A percentile compares a stretch with the other conserved stretches of the same genome.
Evolutionary conservation across 2,329 filamentous ascomycete genomes (phyloP).

Genomic region (Colletotrichum phormii): DNA sequence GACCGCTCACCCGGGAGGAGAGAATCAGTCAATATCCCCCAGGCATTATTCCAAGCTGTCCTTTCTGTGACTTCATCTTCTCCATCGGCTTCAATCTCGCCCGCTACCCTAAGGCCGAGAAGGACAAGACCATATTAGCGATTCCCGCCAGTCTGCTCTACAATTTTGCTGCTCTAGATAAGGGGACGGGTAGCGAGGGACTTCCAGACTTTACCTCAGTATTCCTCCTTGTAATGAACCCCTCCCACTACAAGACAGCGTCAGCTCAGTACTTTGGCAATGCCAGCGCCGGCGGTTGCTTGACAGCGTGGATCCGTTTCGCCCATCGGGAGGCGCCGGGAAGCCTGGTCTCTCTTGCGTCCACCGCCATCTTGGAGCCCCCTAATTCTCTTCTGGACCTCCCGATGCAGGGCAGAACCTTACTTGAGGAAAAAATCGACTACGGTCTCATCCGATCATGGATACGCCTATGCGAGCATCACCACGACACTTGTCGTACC

Average conservation of each 20-base stretch:
- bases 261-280: constrained; percentile 1
- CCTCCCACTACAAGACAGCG: not conserved
- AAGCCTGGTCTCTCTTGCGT: not conserved
- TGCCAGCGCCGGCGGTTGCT: not conserved
- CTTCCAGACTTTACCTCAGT: not conserved
- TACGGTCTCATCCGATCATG: constrained; percentile 2
- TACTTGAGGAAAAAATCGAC: not conserved
- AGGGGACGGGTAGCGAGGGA: not conserved
- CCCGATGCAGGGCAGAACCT: not conserved
- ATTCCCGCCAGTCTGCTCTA: constrained; percentile 3
- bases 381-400: not conserved
- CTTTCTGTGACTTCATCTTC: constrained; percentile 6
- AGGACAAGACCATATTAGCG: not conserved
- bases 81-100: not conserved
- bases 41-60: constrained; percentile 3
- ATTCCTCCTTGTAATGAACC: constrained; percentile 6
- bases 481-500: not conserved
- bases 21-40: not conserved
- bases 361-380: not conserved
- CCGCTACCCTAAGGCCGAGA: not conserved
- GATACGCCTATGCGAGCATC: not conserved
- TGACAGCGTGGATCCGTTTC: not conserved
- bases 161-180: not conserved
- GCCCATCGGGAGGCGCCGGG: not conserved
- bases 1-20: not conserved